These are phyloP conservation scores for Penicilliopsis zonata DNA, from an alignment of 495 filamentous ascomycete genomes.

Conservation along the genomic window DNA sequence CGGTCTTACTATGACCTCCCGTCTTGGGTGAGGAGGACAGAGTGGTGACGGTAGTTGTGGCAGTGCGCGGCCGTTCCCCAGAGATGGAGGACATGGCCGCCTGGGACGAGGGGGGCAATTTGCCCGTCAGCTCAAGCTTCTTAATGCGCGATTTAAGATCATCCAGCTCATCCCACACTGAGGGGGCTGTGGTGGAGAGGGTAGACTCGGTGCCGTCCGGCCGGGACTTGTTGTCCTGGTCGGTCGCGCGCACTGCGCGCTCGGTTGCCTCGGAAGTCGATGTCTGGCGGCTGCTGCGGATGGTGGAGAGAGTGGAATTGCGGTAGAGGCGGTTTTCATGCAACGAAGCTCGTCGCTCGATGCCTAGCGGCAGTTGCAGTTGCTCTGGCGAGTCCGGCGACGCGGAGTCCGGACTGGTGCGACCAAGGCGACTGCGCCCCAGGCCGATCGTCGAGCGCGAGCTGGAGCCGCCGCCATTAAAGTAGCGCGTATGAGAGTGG, in stretches of 20 bases:
- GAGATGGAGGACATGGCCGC: slow-evolving; percentile 64
- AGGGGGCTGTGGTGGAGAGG: slow-evolving; percentile 73
- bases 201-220: slow-evolving; percentile 67
- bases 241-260: slow-evolving; percentile 25
- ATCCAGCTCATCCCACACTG: slow-evolving; percentile 96
- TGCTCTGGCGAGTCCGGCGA: slow-evolving; percentile 31
- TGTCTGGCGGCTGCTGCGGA: slow-evolving; percentile 34
- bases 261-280: slow-evolving; percentile 36
- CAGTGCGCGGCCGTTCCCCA: slow-evolving; percentile 76
- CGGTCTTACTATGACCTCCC: too few species aligned
- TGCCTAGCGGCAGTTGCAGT: too few species aligned
- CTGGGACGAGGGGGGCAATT: slow-evolving; percentile 66
- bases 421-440: slow-evolving; percentile 26
- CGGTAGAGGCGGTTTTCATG: slow-evolving; percentile 36
- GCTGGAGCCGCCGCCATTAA: slow-evolving; percentile 20
- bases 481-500: slow-evolving; percentile 26
- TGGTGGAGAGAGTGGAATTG: slow-evolving; percentile 41
- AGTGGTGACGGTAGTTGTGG: slow-evolving; percentile 87
- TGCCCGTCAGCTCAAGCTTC: slow-evolving; percentile 83
- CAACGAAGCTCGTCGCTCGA: slow-evolving; percentile 35
- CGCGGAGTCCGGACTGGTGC: slow-evolving; percentile 27
- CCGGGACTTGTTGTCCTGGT: slow-evolving; percentile 40
- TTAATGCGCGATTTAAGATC: slow-evolving; percentile 90
- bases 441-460: slow-evolving; percentile 33
- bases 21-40: slow-evolving; percentile 78